A percentile compares a stretch with the other conserved stretches of the same genome.
Evolutionary conservation across 1,284 basidiomycete species (phyloP).

Genomic region (Pseudozyma sp.): DNA sequence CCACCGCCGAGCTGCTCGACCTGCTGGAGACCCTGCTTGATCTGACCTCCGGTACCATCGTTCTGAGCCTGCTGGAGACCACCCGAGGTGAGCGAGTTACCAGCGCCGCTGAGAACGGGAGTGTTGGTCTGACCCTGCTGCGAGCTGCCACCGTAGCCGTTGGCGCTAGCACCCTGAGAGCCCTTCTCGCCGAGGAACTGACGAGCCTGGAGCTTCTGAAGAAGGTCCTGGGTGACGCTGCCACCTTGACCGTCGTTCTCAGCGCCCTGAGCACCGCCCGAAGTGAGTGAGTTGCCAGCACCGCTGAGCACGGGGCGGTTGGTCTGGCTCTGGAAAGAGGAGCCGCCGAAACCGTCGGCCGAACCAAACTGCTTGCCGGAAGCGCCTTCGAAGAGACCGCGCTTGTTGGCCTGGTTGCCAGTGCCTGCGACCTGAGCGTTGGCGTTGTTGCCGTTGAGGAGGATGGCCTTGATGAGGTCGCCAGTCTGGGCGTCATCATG

Average conservation of each 20-base stretch:
- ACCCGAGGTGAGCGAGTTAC: slow-evolving; percentile 30
- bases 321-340: slow-evolving; percentile 22
- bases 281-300: slow-evolving; percentile 27
- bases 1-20: slow-evolving; percentile 18
- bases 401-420: slow-evolving; percentile 21
- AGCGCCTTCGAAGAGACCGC: slow-evolving; percentile 13
- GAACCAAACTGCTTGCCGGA: slow-evolving; percentile 24
- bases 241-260: slow-evolving; percentile 29
- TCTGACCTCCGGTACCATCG: slow-evolving; percentile 25
- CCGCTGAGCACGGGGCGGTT: slow-evolving; percentile 24
- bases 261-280: slow-evolving; percentile 21
- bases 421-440: slow-evolving; percentile 28
- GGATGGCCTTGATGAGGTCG: slow-evolving; percentile 17
- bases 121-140: slow-evolving; percentile 19
- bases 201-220: slow-evolving; percentile 19
- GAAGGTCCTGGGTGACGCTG: slow-evolving; percentile 13
- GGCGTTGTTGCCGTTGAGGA: slow-evolving; percentile 29
- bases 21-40: slow-evolving; percentile 26
- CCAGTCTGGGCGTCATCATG: slow-evolving; percentile 13
- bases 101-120: slow-evolving; percentile 21
- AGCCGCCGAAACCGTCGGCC: slow-evolving; percentile 25
- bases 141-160: slow-evolving; percentile 23
- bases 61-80: slow-evolving; percentile 22
- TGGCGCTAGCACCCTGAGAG: slow-evolving; percentile 12
- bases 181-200: slow-evolving; percentile 7